Evolutionary conservation across 2,329 filamentous ascomycete genomes (phyloP), one percentile per base, ranked within the genome.

Genomic region (Talaromyces sp.): DNA sequence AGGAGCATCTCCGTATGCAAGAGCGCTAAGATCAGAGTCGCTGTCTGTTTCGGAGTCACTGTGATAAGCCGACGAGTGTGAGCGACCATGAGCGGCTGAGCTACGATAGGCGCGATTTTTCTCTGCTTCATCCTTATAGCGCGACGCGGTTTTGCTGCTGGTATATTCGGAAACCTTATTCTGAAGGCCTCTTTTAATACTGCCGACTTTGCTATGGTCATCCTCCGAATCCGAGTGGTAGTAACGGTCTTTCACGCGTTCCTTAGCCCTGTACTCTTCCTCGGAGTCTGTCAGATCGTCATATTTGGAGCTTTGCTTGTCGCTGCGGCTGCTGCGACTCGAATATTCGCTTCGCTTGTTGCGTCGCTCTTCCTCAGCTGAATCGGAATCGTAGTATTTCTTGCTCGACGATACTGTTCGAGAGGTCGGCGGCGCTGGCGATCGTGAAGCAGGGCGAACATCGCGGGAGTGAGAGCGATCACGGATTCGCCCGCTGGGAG

Each of bases 381-480:
- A 62, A 13, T 55, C 51, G 52, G 63, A 66, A 55, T 67, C 68
- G 61, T 68, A 67, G 63, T 67, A 69, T 35, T 68, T 62, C 43
- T 59, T 66, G 28, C 58, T 54, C 33, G 33, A 51, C 51, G 33
- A 53, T 48, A 58, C 64, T 58, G 55, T 63, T 11, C 52, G 37
- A 31, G 57, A 45, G 13, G 46, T 41, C n/a, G 48, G 59, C 25
- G 69, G 59, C 25, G 69, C 63, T 60, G 69, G 64, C 10, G 68
- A 64, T 21, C 71, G 68, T 25, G 68, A 69, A 11, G 71, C 66
- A 11, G 62, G 65, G 45, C 74, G 71, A 54, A 60, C 66, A 61
- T 77, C 74, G 68, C 75, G 75, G 64, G 75, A 77, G 55, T 70
- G 70, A 46, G 75, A 77, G 59, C 74, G 73, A 43, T 77, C 75